Evolutionary conservation across 2,329 filamentous ascomycete genomes (phyloP).

Genomic region (Paraphoma chrysanthemicola): DNA sequence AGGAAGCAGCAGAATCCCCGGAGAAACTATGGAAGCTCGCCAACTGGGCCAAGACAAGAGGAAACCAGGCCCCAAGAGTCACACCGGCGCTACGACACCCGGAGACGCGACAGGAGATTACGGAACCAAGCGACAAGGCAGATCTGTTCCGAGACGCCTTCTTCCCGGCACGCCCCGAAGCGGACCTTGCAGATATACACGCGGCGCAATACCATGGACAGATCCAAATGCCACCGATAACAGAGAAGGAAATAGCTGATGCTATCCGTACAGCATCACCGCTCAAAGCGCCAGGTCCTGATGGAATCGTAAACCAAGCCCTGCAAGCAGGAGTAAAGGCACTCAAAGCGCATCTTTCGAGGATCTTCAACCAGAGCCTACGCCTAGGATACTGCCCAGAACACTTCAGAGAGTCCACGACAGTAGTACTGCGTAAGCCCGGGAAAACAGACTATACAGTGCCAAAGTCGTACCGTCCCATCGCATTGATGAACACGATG

Average conservation of each 20-base stretch:
- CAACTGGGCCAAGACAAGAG: constrained; percentile 33
- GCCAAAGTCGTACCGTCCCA: too few relatives aligned
- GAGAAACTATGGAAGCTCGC: constrained; percentile 29
- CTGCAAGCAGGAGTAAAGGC: constrained; percentile 7
- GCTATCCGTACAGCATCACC: constrained; percentile 21
- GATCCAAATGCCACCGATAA: constrained; percentile 23
- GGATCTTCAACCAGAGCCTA: constrained; percentile 26
- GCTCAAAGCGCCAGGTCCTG: constrained; percentile 28
- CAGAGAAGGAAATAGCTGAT: constrained; percentile 22
- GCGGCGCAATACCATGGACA: constrained; percentile 18
- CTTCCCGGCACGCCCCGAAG: constrained; percentile 17
- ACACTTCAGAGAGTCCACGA: constrained; percentile 26
- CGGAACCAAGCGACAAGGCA: constrained; percentile 15
- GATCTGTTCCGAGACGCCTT: constrained; percentile 18
- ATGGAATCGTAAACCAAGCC: constrained; percentile 24
- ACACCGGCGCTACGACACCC: constrained; percentile 16
- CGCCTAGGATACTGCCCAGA: constrained; percentile 18
- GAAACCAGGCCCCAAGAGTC: constrained; percentile 5
- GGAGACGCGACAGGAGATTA: constrained; percentile 7
- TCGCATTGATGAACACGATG: too few relatives aligned
- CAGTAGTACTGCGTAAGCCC: constrained; percentile 33
- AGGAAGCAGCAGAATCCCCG: constrained; percentile 23
- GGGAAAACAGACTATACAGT: too few relatives aligned
- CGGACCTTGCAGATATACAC: constrained; percentile 12
- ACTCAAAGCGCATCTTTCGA: constrained; percentile 6